A percentile compares a stretch with the other conserved stretches of the same genome.
Conservation (phyloP, 495 filamentous ascomycete genomes). For the Penicillium daleae region DNA sequence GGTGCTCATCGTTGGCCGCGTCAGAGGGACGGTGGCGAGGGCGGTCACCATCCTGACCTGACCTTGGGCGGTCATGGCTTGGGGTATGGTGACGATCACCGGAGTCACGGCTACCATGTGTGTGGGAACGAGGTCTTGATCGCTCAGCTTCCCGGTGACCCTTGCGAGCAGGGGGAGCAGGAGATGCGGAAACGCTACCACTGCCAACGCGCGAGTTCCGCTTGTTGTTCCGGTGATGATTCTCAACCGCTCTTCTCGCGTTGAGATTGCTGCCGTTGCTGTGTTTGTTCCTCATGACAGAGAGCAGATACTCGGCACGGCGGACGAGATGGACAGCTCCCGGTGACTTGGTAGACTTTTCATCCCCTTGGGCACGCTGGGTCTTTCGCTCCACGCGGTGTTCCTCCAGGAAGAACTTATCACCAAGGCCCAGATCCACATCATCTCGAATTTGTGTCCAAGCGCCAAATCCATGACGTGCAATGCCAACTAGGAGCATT, state of each 20-base stretch:
- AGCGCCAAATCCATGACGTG: conserved; percentile 89
- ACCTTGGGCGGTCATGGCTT: conserved; percentile 42
- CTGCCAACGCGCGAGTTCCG: conserved; percentile 53
- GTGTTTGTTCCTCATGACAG: conserved; percentile 79
- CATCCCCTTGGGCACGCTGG: conserved; percentile 76
- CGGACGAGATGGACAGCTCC: conserved; percentile 96
- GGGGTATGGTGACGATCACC: conserved; percentile 52
- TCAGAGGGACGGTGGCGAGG: conserved; percentile 44
- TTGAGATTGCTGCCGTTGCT: conserved; percentile 65
- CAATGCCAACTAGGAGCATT: conserved; percentile 94
- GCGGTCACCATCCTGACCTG: conserved; percentile 40
- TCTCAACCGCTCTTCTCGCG: conserved; percentile 82
- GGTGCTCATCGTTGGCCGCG: conserved; percentile 45
- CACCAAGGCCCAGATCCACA: conserved; percentile 77
- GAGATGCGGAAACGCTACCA: conserved; percentile 56
- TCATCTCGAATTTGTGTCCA: conserved; percentile 95
- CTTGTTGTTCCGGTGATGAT: conserved; percentile 86
- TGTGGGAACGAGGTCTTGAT: conserved; percentile 52
- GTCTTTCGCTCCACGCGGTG: conserved; percentile 98
- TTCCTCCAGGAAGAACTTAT: conserved; percentile 97
- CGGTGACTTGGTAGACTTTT: conserved; percentile 82
- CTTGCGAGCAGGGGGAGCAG: conserved; percentile 54
- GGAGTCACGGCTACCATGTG: conserved; percentile 50
- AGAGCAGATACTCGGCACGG: conserved; percentile 90
- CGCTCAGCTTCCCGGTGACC: conserved; percentile 56